Evolutionary conservation across 805 yeast species (phyloP).

Genomic region (Zygotorulaspora florentina): DNA sequence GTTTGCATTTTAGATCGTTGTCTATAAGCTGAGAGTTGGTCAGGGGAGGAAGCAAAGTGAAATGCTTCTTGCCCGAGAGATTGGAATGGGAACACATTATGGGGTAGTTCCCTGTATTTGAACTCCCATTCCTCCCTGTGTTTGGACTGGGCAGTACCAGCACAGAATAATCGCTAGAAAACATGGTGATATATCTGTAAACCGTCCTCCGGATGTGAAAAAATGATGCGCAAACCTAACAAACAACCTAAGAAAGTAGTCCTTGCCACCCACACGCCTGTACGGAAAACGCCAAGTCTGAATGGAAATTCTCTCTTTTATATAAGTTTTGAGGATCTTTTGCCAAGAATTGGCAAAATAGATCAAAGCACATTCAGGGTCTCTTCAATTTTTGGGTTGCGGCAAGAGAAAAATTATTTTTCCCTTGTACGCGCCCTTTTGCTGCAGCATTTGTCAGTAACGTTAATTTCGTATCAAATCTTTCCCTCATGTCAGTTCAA

Average conservation of each 20-base stretch:
- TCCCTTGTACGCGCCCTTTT: background rate
- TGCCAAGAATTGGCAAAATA: background rate
- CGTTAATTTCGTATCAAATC: background rate
- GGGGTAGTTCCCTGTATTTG: background rate
- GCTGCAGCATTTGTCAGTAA: too few relatives aligned
- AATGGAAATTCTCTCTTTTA: background rate
- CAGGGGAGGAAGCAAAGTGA: constrained; percentile 20
- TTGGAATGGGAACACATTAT: background rate
- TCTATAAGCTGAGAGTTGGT: constrained; percentile 16
- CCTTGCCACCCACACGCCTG: too few relatives aligned
- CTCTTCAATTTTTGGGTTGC: background rate
- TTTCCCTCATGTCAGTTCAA: background rate
- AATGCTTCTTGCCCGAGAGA: constrained; percentile 13
- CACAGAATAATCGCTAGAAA: background rate
- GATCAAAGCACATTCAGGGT: background rate
- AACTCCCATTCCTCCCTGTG: background rate
- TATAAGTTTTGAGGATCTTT: background rate
- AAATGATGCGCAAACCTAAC: background rate
- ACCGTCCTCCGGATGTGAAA: background rate
- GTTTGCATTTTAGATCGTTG: constrained; percentile 19
- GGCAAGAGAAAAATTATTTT: background rate
- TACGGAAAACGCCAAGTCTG: background rate
- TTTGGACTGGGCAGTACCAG: constrained; percentile 1
- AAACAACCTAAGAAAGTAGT: background rate
- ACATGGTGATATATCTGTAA: background rate